Percentiles rank a stretch among this genome's conserved stretches.
These are phyloP conservation scores for Phytophthora tentaculata DNA, from an alignment of 352 stramenopile genomes.

Conservation along the genomic window DNA sequence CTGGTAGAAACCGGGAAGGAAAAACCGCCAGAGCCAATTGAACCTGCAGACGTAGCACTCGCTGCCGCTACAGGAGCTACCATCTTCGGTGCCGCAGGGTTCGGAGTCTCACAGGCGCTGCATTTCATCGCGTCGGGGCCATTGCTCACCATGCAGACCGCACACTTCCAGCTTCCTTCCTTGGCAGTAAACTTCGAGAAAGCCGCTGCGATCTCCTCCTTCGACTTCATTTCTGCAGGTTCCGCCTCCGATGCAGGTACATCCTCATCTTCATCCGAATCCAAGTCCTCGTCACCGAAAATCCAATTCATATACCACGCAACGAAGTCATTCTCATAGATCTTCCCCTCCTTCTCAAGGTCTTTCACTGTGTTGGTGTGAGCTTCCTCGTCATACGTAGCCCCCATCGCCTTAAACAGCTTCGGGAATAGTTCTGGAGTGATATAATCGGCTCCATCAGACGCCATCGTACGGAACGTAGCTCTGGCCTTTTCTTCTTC, in stretches of 20 bases:
- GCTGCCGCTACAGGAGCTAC: slow-evolving; percentile 20
- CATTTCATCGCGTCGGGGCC: slow-evolving; percentile 46
- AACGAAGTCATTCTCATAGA: slow-evolving; percentile 62
- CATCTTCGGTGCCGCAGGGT: slow-evolving; percentile 50
- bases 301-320: slow-evolving; percentile 74
- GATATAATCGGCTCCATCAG: slow-evolving; percentile 39
- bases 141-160: slow-evolving; percentile 57
- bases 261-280: slow-evolving; percentile 49
- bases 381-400: slow-evolving; percentile 64
- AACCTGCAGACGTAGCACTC: slow-evolving; percentile 33
- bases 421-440: slow-evolving; percentile 49
- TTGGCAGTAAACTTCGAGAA: slow-evolving; percentile 57
- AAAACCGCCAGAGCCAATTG: slow-evolving; percentile 47
- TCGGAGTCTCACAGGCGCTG: slow-evolving; percentile 52
- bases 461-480: slow-evolving; percentile 52
- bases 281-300: slow-evolving; percentile 53
- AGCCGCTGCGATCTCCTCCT: slow-evolving; percentile 55
- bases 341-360: slow-evolving; percentile 52
- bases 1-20: slow-evolving; percentile 37
- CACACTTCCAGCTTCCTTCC: slow-evolving; percentile 71
- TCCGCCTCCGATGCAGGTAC: slow-evolving; percentile 4
- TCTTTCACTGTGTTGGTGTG: slow-evolving; percentile 45
- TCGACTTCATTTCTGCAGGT: slow-evolving; percentile 51
- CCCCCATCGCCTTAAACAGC: slow-evolving; percentile 65
- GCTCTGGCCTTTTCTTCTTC: slow-evolving; percentile 58